Evolutionary conservation across 345 rosid species (phyloP).

Genomic region (Brassica carinata): DNA sequence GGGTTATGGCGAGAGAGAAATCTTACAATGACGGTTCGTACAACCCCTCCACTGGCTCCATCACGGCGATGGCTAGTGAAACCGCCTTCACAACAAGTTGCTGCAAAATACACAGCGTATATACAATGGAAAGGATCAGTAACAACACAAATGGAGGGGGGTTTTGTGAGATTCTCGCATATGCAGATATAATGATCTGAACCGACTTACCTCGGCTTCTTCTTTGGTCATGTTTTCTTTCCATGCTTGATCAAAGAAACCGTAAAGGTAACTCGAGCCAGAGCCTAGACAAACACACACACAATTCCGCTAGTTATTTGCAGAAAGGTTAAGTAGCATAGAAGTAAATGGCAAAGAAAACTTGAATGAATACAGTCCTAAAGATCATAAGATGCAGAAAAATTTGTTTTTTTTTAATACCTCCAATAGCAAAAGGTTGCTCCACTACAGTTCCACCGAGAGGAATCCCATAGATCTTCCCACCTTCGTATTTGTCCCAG

Average conservation of each 20-base stretch:
- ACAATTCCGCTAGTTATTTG: not conserved
- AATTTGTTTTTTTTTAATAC: slow-evolving; percentile 38
- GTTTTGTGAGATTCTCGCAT: not conserved
- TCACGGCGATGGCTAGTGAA: slow-evolving; percentile 92
- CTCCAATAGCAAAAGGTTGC: slow-evolving; percentile 98
- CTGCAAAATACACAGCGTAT: slow-evolving; percentile 42
- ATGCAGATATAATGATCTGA: not conserved
- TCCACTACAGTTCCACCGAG: slow-evolving; percentile 91
- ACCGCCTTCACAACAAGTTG: slow-evolving; percentile 94
- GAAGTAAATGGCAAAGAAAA: not conserved
- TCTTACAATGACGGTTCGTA: slow-evolving; percentile 89
- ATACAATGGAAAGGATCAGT: slow-evolving; percentile 1
- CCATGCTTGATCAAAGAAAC: slow-evolving; percentile 98
- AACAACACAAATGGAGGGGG: not conserved
- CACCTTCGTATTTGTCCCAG: slow-evolving; percentile 97
- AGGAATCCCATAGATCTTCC: slow-evolving; percentile 92
- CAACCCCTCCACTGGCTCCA: slow-evolving; percentile 99
- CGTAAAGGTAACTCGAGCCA: slow-evolving; percentile 92
- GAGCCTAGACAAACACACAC: slow-evolving; percentile 59
- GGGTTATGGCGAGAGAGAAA: not conserved
- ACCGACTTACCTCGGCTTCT: slow-evolving; percentile 84
- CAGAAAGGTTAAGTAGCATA: not conserved
- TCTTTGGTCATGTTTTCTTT: slow-evolving; percentile 94
- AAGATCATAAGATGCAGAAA: not conserved
- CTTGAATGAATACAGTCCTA: not conserved